Percentiles rank a stretch among this genome's conserved stretches.
Conservation (phyloP, 2,329 filamentous ascomycete genomes). For the Colletotrichum sp. region DNA sequence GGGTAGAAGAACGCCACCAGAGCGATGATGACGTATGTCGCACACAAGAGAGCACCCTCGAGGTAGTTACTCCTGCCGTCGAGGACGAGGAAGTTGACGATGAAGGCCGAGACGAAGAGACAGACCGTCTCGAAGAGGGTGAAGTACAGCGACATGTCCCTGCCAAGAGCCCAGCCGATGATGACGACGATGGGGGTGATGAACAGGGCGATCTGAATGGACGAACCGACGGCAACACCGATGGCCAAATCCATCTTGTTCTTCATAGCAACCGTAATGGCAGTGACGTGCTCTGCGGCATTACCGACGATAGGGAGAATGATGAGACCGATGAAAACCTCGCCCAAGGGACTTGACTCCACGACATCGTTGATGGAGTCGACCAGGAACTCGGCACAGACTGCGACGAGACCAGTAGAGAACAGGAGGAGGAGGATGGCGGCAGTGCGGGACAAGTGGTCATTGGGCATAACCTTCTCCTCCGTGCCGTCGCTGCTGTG, state of each 20-base stretch:
- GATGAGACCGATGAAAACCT: slow-evolving; percentile 75
- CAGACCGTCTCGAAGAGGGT: slow-evolving; percentile 89
- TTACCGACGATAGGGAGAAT: slow-evolving; percentile 77
- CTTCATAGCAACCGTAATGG: slow-evolving; percentile 72
- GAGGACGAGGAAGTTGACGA: slow-evolving; percentile 86
- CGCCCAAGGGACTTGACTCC: slow-evolving; percentile 57
- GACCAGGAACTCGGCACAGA: slow-evolving; percentile 75
- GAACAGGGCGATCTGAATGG: slow-evolving; percentile 76
- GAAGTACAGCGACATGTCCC: slow-evolving; percentile 82
- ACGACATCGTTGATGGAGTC: slow-evolving; percentile 70
- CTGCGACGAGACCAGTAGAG: slow-evolving; percentile 69
- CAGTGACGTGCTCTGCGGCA: slow-evolving; percentile 75
- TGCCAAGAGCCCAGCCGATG: slow-evolving; percentile 71
- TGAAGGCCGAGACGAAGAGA: slow-evolving; percentile 82
- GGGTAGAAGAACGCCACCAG: slow-evolving; percentile 73
- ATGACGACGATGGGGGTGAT: slow-evolving; percentile 74
- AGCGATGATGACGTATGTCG: slow-evolving; percentile 71
- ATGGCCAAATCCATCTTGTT: slow-evolving; percentile 81
- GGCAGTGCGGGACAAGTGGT: slow-evolving; percentile 58
- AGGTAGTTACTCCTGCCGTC: slow-evolving; percentile 88
- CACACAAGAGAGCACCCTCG: slow-evolving; percentile 74
- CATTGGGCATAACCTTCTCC: slow-evolving; percentile 36
- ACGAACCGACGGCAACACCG: slow-evolving; percentile 72
- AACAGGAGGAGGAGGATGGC: slow-evolving; percentile 67
- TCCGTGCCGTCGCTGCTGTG: slow-evolving; percentile 28